phyloP scores from a whole-genome alignment of 495 filamentous ascomycete species.

The Parachaetomium inaequale region DNA sequence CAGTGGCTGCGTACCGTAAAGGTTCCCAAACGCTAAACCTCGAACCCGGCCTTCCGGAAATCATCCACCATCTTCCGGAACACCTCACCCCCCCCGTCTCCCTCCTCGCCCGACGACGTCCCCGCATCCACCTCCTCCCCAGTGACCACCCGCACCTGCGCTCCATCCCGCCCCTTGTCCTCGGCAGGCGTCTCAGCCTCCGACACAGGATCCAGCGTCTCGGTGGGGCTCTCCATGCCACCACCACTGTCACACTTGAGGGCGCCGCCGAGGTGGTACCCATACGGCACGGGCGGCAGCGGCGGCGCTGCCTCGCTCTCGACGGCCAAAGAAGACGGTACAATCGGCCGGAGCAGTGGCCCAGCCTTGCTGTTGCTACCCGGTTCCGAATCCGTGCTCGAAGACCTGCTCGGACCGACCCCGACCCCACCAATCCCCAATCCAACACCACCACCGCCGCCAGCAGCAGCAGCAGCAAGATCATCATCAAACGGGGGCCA shows the following conservation, averaged over 20 bases:
- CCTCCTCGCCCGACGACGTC: background rate
- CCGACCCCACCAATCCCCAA: background rate
- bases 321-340: too few relatives aligned
- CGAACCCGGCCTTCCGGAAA: slow-evolving; percentile 21
- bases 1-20: background rate
- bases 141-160: background rate
- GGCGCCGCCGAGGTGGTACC: background rate
- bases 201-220: slow-evolving; percentile 30
- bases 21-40: slow-evolving; percentile 5
- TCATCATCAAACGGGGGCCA: slow-evolving; percentile 10
- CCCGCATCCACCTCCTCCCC: background rate
- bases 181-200: slow-evolving; percentile 25
- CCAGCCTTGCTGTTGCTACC: background rate
- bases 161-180: background rate
- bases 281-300: background rate
- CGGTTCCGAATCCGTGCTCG: background rate
- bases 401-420: background rate
- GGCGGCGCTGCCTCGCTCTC: background rate
- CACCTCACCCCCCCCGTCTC: slow-evolving; percentile 5
- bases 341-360: background rate
- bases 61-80: slow-evolving; percentile 23
- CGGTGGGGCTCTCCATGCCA: slow-evolving; percentile 26
- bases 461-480: background rate
- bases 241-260: background rate
- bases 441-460: background rate